Evolutionary conservation across 106 monocot genomes (phyloP).

Genomic region (Dioscorea dumetorum): DNA sequence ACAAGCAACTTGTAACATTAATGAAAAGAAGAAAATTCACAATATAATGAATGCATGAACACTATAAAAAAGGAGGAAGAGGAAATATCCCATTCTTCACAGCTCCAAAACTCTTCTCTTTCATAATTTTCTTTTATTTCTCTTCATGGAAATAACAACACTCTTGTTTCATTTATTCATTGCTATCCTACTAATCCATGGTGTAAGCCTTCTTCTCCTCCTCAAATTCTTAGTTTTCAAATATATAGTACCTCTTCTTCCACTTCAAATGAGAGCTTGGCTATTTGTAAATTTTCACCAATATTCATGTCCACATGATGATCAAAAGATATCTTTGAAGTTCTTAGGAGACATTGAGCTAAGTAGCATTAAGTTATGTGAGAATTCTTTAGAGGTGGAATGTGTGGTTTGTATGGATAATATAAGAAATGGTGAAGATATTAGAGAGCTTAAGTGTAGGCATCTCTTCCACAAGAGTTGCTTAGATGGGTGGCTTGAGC

Average conservation of each 20-base stretch:
- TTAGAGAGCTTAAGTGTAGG: conserved; percentile 26
- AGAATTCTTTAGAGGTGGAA: not conserved
- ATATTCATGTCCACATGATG: not conserved
- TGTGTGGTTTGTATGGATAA: conserved; percentile 29
- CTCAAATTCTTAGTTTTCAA: not conserved
- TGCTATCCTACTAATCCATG: conserved; percentile 2
- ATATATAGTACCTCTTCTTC: not conserved
- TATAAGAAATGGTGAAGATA: conserved; percentile 19
- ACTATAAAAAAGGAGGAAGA: too few species aligned
- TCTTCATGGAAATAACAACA: not conserved
- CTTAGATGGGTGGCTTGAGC: conserved; percentile 28
- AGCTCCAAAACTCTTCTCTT: too few species aligned
- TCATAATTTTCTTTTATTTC: too few species aligned
- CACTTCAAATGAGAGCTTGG: not conserved
- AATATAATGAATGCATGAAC: too few species aligned
- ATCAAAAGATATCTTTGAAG: not conserved
- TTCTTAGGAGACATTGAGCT: not conserved
- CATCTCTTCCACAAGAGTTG: conserved; percentile 40
- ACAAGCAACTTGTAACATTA: too few species aligned
- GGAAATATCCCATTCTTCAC: too few species aligned
- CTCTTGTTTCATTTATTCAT: not conserved
- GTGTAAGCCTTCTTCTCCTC: not conserved
- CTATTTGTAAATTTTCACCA: not conserved
- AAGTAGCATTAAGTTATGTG: not conserved
- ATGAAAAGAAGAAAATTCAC: too few species aligned